Percentiles rank a stretch among this genome's conserved stretches.
These are phyloP conservation scores for Nemania abortiva DNA, from an alignment of 2,329 filamentous ascomycete genomes.

Conservation along the genomic window DNA sequence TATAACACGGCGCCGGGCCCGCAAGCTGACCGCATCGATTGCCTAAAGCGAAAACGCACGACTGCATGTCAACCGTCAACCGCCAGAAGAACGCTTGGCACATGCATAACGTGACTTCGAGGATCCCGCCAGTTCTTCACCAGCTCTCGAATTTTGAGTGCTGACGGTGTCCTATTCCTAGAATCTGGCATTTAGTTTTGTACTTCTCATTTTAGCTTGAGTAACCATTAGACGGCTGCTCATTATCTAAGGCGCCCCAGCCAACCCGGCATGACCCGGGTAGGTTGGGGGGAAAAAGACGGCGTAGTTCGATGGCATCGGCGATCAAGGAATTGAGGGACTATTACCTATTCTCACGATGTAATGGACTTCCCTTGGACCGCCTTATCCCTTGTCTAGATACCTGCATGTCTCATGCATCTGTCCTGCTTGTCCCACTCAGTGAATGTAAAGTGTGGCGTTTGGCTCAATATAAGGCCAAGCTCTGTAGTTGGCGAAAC, in stretches of 20 bases:
- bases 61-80: constrained; percentile 24
- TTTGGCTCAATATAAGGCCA: constrained; percentile 16
- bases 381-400: constrained; percentile 20
- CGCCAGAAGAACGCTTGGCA: constrained; percentile 23
- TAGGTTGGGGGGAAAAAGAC: neutral
- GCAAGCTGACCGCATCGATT: constrained; percentile 35
- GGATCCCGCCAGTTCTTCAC: neutral
- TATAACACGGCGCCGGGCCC: constrained; percentile 35
- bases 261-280: neutral
- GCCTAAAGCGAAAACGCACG: constrained; percentile 29
- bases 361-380: constrained; percentile 15
- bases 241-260: neutral
- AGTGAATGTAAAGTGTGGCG: constrained; percentile 7
- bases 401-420: constrained; percentile 22
- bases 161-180: neutral
- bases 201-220: neutral
- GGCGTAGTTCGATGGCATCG: neutral
- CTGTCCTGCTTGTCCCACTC: neutral
- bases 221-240: neutral
- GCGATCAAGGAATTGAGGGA: neutral
- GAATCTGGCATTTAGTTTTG: neutral
- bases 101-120: constrained; percentile 19
- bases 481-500: constrained; percentile 1
- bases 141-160: neutral
- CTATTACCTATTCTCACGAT: constrained; percentile 24